Base-by-base conservation (phyloP, 1,284 basidiomycete genomes). In the Naganishia sp. region DNA sequence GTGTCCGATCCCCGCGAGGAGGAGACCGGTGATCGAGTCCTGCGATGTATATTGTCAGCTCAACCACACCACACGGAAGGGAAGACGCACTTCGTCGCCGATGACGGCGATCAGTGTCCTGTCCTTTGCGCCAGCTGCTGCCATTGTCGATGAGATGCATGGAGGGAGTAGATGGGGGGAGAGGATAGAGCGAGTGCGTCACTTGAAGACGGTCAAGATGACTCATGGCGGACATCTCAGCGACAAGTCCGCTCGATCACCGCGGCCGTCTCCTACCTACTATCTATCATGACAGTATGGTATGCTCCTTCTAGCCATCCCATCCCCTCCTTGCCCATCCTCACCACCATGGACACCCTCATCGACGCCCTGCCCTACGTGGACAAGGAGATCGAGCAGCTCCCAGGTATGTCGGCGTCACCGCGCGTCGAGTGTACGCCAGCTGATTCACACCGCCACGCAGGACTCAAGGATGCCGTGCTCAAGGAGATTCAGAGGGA, bases 1-100 rank as follows among this genome's bases (percentile, higher is more conserved):
- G 78, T 97, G 89, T 1, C 94, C 94, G 63, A 96, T 87, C 47
- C 94, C 94, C 15, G 94, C 94, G 55, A 97, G 84, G 52, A 97
- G 84, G 21, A 96, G 84, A 47, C 94, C 94, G 0, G 94, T 97
- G 69, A 97, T 90, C 2, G 94, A 92, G 81, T 97, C 94, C 94
- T 96, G 56, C 28, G 28, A 28, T 28, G 28, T 28, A 2, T 28
- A 28, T 28, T 28, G 28, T 28, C 28, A 28, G 31, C 42, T 42
- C 56, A 47, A 13, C 23, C 35, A n/a, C 46, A 21, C 52, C 31
- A 39, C 41, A 41, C 28, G 43, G 45, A 49, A 25, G 23, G 15
- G n/a, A 18, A 6, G 18, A 73, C 82, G 60, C 72, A 93, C 93
- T 83, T 97, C 94, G 79, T 97, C 94, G 47, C 94, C 94, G 69